Evolutionary conservation across 805 yeast genomes (phyloP).

Genomic region (Candida berthetii): DNA sequence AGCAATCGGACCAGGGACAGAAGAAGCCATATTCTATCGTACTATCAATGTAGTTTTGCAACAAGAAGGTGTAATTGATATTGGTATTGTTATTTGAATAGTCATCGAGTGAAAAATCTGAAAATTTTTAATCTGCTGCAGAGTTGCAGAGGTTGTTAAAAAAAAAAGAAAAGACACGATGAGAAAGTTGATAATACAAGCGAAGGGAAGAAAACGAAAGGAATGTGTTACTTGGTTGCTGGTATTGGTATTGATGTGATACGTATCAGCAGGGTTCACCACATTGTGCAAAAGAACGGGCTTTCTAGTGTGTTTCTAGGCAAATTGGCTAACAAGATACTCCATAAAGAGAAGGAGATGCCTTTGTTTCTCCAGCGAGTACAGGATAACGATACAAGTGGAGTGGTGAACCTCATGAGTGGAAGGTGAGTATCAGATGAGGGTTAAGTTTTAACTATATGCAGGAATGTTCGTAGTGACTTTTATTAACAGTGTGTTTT

Average conservation of each 20-base stretch:
- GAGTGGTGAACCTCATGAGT: slow-evolving; percentile 35
- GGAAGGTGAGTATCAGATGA: too few species aligned
- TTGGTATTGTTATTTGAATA: too few species aligned
- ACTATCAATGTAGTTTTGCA: background rate
- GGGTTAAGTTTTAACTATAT: too few species aligned
- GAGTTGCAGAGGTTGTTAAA: background rate
- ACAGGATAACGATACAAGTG: slow-evolving; percentile 12
- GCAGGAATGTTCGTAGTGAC: too few species aligned
- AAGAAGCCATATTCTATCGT: slow-evolving; percentile 63
- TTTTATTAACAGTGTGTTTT: background rate
- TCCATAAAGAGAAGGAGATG: slow-evolving; percentile 40
- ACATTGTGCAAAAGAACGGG: slow-evolving; percentile 30
- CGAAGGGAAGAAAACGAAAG: background rate
- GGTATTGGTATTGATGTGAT: slow-evolving; percentile 59
- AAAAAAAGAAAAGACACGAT: background rate
- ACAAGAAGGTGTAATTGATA: background rate
- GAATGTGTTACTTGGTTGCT: background rate
- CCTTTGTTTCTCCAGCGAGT: slow-evolving; percentile 24
- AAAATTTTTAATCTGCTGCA: background rate
- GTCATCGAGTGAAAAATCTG: background rate
- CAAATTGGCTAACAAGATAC: slow-evolving; percentile 39
- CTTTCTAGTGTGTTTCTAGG: slow-evolving; percentile 20
- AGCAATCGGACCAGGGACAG: slow-evolving; percentile 75
- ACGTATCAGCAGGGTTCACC: slow-evolving; percentile 36
- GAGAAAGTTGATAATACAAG: background rate